phyloP scores from a whole-genome alignment of 2,329 filamentous ascomycete species.

The Anisogramma anomala region DNA sequence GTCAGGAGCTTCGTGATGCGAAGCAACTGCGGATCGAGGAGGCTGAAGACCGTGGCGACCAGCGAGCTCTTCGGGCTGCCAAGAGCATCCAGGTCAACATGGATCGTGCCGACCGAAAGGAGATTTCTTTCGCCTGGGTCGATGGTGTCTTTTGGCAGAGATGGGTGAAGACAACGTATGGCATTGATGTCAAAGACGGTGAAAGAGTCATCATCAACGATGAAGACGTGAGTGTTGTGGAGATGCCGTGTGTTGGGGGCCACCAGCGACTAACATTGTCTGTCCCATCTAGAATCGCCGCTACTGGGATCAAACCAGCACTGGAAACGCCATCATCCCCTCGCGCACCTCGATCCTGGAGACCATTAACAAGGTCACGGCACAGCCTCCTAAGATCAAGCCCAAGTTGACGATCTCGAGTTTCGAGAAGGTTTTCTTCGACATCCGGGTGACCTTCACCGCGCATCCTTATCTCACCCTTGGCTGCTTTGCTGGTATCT shows the following conservation, averaged over 20 bases:
- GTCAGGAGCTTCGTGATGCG: slow-evolving; percentile 83
- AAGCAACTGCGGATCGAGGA: slow-evolving; percentile 96
- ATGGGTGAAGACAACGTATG: slow-evolving; percentile 92
- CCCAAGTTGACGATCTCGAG: slow-evolving; percentile 67
- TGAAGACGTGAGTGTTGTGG: slow-evolving; percentile 63
- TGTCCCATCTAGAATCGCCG: slow-evolving; percentile 65
- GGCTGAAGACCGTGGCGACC: slow-evolving; percentile 83
- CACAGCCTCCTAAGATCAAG: slow-evolving; percentile 57
- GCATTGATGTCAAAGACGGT: slow-evolving; percentile 75
- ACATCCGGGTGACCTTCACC: slow-evolving; percentile 45
- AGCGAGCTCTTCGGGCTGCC: slow-evolving; percentile 72
- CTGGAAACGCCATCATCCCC: slow-evolving; percentile 79
- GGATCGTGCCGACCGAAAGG: slow-evolving; percentile 73
- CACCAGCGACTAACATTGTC: slow-evolving; percentile 25
- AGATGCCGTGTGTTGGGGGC: neutral
- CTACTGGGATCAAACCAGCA: slow-evolving; percentile 89
- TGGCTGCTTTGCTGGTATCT: slow-evolving; percentile 45
- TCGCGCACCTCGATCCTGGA: slow-evolving; percentile 86
- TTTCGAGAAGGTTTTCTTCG: slow-evolving; percentile 60
- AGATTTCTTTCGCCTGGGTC: slow-evolving; percentile 93
- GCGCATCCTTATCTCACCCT: slow-evolving; percentile 49
- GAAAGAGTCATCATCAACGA: slow-evolving; percentile 95
- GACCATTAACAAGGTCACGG: slow-evolving; percentile 62
- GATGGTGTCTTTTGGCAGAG: slow-evolving; percentile 96
- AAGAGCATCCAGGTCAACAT: slow-evolving; percentile 90